These are phyloP conservation scores for Phytophthora boehmeriae DNA, from an alignment of 352 stramenopile genomes.

Conservation along the genomic window DNA sequence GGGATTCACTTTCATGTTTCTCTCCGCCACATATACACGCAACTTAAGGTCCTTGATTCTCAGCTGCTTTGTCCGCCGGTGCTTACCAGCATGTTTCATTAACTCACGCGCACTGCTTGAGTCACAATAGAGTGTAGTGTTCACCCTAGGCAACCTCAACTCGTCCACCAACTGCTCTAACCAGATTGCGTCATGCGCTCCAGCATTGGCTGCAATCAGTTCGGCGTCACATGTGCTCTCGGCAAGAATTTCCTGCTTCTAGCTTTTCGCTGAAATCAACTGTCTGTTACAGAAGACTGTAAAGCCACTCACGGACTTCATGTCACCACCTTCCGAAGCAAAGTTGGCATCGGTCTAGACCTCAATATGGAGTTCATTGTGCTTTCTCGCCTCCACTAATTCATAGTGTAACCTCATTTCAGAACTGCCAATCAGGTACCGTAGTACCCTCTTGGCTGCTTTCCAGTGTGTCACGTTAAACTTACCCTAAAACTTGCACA, in stretches of 20 bases:
- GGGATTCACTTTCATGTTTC: constrained; percentile 5
- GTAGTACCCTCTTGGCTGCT: constrained; percentile 13
- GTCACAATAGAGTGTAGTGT: constrained; percentile 12
- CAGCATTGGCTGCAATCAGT: constrained; percentile 9
- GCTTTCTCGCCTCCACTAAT: constrained; percentile 3
- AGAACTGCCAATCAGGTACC: constrained; percentile 4
- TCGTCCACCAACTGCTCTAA: constrained; percentile 15
- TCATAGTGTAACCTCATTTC: constrained; percentile 4
- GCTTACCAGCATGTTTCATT: constrained; percentile 25
- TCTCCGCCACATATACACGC: constrained; percentile 18
- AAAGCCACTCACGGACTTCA: constrained; percentile 22
- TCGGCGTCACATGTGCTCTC: constrained; percentile 19
- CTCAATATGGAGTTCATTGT: constrained; percentile 17
- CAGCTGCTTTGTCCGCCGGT: constrained; percentile 19
- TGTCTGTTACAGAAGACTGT: constrained; percentile 19
- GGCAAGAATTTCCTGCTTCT: constrained; percentile 17
- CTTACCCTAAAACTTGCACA: constrained; percentile 15
- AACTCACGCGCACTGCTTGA: constrained; percentile 8
- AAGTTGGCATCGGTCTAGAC: constrained; percentile 22
- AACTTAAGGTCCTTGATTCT: constrained; percentile 22
- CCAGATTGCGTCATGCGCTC: constrained; percentile 9
- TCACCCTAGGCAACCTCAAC: background rate
- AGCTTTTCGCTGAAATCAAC: constrained; percentile 17
- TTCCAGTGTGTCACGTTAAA: constrained; percentile 9
- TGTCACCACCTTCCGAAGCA: constrained; percentile 12